These are phyloP conservation scores for Calonectria pteridis DNA, from an alignment of 2,329 filamentous ascomycete genomes.

Conservation along the genomic window DNA sequence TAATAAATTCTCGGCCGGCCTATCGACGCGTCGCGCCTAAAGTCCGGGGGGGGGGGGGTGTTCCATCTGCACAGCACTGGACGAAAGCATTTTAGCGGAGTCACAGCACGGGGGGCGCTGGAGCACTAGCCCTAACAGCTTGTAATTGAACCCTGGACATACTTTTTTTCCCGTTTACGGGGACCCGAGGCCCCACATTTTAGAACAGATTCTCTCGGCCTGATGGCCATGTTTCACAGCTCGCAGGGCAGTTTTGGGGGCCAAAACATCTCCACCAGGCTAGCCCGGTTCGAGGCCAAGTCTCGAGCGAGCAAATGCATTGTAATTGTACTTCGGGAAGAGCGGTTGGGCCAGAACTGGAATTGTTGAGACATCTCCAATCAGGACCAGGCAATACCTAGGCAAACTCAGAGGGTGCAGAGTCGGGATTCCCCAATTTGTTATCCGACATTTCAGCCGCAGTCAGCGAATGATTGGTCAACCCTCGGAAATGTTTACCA, in stretches of 20 bases:
- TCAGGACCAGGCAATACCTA: not conserved
- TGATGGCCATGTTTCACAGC: constrained; percentile 9
- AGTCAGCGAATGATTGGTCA: not conserved
- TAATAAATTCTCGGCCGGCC: constrained; percentile 5
- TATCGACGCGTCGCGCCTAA: constrained; percentile 26
- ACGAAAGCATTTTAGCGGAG: constrained; percentile 4
- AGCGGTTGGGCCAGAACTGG: not conserved
- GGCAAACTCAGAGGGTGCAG: not conserved
- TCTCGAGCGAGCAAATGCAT: not conserved
- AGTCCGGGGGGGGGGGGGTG: constrained; percentile 1
- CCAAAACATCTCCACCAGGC: not conserved
- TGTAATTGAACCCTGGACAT: constrained; percentile 9
- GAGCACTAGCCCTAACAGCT: constrained; percentile 19
- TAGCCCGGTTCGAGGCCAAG: not conserved
- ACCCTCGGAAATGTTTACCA: constrained; percentile 8
- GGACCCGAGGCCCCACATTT: constrained; percentile 16
- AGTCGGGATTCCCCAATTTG: not conserved
- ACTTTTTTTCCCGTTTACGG: constrained; percentile 4
- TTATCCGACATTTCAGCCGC: constrained; percentile 5
- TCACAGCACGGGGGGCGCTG: not conserved
- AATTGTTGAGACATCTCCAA: not conserved
- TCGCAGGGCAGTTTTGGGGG: not conserved
- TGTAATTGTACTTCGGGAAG: not conserved
- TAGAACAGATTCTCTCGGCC: constrained; percentile 1
- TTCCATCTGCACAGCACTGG: constrained; percentile 1